A percentile compares a stretch with the other conserved stretches of the same genome.
phyloP scores from a whole-genome alignment of 1,139 yeast genomes.

The Blastobotrys petasosporus region DNA sequence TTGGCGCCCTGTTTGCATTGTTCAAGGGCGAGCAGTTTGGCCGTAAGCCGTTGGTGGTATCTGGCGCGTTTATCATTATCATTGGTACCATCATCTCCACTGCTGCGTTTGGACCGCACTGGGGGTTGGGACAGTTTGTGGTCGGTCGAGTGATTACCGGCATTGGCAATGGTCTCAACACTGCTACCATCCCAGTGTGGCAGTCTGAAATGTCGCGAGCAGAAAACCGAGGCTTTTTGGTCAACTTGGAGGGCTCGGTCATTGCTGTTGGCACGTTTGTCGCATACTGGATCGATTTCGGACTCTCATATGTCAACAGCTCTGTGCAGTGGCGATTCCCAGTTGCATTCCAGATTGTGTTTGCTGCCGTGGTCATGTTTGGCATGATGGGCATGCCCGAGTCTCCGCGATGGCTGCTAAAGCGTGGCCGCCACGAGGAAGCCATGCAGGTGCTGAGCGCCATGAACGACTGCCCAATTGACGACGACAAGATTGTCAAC shows the following conservation, averaged over 20 bases:
- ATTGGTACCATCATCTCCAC: constrained; percentile 56
- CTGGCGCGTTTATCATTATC: constrained; percentile 49
- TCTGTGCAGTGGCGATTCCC: constrained; percentile 46
- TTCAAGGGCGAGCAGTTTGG: constrained; percentile 35
- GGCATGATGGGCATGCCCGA: constrained; percentile 38
- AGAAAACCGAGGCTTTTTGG: constrained; percentile 66
- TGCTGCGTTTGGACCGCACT: constrained; percentile 59
- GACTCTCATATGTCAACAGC: constrained; percentile 41
- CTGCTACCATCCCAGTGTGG: constrained; percentile 80
- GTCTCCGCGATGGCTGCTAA: constrained; percentile 48
- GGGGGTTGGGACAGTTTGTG: constrained; percentile 62
- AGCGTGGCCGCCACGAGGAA: constrained; percentile 35
- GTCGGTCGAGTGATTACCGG: constrained; percentile 75
- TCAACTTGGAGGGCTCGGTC: constrained; percentile 65
- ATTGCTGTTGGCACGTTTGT: constrained; percentile 67
- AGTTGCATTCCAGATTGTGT: constrained; percentile 33
- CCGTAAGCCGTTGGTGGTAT: constrained; percentile 39
- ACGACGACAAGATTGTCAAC: constrained; percentile 19
- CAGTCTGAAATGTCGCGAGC: constrained; percentile 76
- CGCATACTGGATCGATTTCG: constrained; percentile 71
- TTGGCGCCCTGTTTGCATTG: constrained; percentile 63
- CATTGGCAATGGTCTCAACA: constrained; percentile 70
- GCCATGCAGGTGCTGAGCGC: constrained; percentile 43
- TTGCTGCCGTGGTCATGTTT: constrained; percentile 22
- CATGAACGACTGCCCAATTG: constrained; percentile 17